Conservation (phyloP, 1,284 basidiomycete genomes). For the Puccinia novopanici region DNA sequence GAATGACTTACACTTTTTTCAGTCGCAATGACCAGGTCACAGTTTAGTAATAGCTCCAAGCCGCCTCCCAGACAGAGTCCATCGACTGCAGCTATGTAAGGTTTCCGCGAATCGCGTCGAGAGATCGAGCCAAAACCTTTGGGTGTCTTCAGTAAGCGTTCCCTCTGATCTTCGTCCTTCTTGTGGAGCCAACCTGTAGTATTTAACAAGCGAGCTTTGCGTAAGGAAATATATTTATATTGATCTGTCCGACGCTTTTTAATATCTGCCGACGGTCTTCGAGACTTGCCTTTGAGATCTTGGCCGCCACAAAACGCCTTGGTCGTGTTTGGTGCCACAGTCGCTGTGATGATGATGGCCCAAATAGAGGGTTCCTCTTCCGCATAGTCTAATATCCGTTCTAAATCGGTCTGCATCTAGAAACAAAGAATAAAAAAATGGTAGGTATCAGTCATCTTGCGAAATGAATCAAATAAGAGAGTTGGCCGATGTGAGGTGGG, state of each 20-base stretch:
- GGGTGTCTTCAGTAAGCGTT: conserved; percentile 62
- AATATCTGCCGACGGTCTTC: no score
- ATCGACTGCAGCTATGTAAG: conserved; percentile 78
- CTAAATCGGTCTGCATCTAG: conserved; percentile 66
- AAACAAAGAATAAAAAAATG: not conserved
- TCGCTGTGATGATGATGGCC: conserved; percentile 76
- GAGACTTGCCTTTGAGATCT: conserved; percentile 70
- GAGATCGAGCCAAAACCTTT: conserved; percentile 78
- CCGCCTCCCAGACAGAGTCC: conserved; percentile 80
- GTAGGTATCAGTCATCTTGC: not conserved
- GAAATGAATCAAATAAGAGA: not conserved
- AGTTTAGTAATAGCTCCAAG: conserved; percentile 75
- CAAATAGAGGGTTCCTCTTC: conserved; percentile 72
- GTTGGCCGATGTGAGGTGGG: no score
- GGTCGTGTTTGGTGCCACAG: conserved; percentile 60
- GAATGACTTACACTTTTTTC: conserved; percentile 63
- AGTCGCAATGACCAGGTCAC: conserved; percentile 76
- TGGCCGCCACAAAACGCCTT: conserved; percentile 78
- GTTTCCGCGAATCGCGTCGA: conserved; percentile 68
- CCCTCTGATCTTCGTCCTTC: conserved; percentile 61
- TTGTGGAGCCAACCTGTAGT: conserved; percentile 29
- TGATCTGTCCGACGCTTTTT: not conserved
- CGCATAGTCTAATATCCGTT: conserved; percentile 71
- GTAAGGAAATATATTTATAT: not conserved
- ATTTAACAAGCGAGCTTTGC: conserved; percentile 22